These are phyloP conservation scores for Macrolepiota dolichaula DNA, from an alignment of 768 basidiomycete genomes.

Conservation along the genomic window DNA sequence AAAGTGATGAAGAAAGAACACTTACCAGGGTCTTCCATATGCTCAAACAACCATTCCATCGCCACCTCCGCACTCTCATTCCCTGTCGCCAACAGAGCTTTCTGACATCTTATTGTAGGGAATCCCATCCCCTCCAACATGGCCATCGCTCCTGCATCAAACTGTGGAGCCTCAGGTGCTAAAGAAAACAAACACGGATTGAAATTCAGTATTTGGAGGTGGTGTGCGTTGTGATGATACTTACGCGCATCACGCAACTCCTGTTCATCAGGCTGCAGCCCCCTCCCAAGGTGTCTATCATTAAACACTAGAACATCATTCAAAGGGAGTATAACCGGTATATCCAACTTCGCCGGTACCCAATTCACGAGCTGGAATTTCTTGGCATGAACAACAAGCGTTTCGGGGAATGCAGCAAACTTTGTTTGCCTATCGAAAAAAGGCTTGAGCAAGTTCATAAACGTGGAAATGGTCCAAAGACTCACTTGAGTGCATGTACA, in stretches of 20 bases:
- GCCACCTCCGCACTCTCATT: constrained; percentile 72
- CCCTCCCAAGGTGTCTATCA: constrained; percentile 57
- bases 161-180: constrained; percentile 48
- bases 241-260: constrained; percentile 59
- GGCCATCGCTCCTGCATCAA: constrained; percentile 70
- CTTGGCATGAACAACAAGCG: constrained; percentile 85
- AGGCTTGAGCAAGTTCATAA: constrained; percentile 1
- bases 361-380: constrained; percentile 96
- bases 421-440: constrained; percentile 51
- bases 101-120: constrained; percentile 79
- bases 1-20: background rate
- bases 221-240: constrained; percentile 9
- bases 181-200: background rate
- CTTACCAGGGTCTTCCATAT: constrained; percentile 92
- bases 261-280: constrained; percentile 65
- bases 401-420: constrained; percentile 85
- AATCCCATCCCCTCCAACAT: constrained; percentile 92
- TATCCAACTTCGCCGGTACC: constrained; percentile 97
- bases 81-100: constrained; percentile 87
- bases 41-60: constrained; percentile 94
- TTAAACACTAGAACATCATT: constrained; percentile 59
- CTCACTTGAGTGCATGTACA: constrained; percentile 73
- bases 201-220: background rate
- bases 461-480: constrained; percentile 5
- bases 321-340: constrained; percentile 72